Percentiles rank a stretch among this genome's conserved stretches.
phyloP scores from a whole-genome alignment of 768 basidiomycete genomes.

The Scleroderma citrinum region DNA sequence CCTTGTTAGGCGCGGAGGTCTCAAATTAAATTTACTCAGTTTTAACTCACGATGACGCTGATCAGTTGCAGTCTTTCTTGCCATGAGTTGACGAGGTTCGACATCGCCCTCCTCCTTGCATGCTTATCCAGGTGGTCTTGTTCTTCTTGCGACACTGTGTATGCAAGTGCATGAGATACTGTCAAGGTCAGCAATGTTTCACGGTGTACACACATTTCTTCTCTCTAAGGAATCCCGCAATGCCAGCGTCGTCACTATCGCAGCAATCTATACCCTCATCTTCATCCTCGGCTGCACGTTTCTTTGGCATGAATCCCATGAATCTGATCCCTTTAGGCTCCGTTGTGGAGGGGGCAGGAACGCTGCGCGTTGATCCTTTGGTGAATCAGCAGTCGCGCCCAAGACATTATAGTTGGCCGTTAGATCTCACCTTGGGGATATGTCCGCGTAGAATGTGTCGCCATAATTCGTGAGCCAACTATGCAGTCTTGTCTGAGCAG shows the following conservation, averaged over 20 bases:
- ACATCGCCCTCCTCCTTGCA: conserved; percentile 39
- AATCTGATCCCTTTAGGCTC: conserved; percentile 15
- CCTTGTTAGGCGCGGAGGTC: not conserved
- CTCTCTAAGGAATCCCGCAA: not conserved
- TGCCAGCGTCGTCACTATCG: not conserved
- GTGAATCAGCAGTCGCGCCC: conserved; percentile 1
- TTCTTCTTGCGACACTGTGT: conserved; percentile 40
- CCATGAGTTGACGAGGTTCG: conserved; percentile 53
- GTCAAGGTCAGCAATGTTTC: conserved; percentile 9
- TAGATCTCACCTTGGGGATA: not conserved
- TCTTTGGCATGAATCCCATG: conserved; percentile 16
- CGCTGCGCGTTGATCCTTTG: conserved; percentile 2
- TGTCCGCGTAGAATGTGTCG: not conserved
- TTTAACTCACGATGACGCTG: conserved; percentile 45
- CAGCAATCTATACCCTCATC: conserved; percentile 10
- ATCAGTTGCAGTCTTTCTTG: conserved; percentile 58
- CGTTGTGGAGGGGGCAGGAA: conserved; percentile 3
- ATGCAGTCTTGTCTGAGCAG: not conserved
- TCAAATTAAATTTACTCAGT: not conserved
- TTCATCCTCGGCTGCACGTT: conserved; percentile 3
- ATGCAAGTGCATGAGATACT: not conserved
- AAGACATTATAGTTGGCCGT: not conserved
- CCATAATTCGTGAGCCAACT: not conserved
- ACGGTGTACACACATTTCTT: conserved; percentile 6
- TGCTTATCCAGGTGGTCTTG: conserved; percentile 45